Base-by-base conservation (phyloP, 2,329 filamentous ascomycete genomes). In the Pseudogymnoascus destructans region DNA sequence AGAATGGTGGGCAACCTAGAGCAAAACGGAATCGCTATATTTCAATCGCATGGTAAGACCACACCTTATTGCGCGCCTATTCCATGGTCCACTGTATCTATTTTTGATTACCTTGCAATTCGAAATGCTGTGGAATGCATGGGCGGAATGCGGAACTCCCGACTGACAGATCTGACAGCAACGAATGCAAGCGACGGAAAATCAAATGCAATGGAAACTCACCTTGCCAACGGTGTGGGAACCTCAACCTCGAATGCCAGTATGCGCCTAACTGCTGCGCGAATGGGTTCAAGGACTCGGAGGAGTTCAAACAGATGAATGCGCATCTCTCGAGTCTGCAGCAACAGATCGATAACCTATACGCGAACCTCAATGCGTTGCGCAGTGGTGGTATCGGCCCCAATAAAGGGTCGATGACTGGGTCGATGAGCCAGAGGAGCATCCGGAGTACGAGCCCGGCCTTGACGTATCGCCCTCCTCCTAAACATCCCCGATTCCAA, bases 201-300 rank as follows among this genome's bases (percentile, higher is more conserved):
- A 82, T 87, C 66, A 87, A 87, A 70, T 87, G 84, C 71, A 87
- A 86, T 69, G 85, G 85, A 61, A 80, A 86, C 64, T 79, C 77
- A 0, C 80, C 82, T 1, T 88, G 85, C 63, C 78, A 82, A 60
- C 76, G 85, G 59, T 88, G 85, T 65, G 80, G 82, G 64, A 84
- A 85, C 64, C 81, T 87, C 69, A 82, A 81, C 64, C 74, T 86
- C 15, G 71, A 78, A 61, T 87, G 84, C 66, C 73, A 84, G 46
- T 87, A 86, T 71, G 77, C 82, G 5, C 78, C 81, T 11, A 84
- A 84, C 66, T 84, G 82, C 69, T 84, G 81, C 68, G 73, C 80
- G 62, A 91, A 82, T 74, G 89, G 81, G 54, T 90, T 95, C 77
- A 93, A 92, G 71, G 91, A 96, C 66, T 90, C 89, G 52, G 88